Base-by-base conservation (phyloP, 352 stramenopile genomes). In the Phytopythium boreale region DNA sequence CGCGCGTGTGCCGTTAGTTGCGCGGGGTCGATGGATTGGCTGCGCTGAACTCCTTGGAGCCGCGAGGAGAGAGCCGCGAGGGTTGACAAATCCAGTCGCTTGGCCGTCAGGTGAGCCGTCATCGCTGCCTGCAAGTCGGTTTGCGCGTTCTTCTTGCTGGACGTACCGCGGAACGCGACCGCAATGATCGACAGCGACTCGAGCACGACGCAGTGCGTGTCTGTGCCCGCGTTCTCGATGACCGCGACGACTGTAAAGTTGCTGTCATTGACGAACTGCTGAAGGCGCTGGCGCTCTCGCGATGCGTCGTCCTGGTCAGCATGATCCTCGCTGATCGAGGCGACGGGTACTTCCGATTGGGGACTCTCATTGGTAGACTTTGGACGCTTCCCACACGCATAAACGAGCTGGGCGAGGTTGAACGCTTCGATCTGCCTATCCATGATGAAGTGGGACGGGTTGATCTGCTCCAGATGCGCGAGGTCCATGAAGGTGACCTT, bases 341-440 rank as follows among this genome's bases (percentile, higher is more conserved):
- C 20, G 10, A 2, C 7, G 5, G 43, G 43, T 19, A 14, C 9
- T 26, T 41, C 29, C 17, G 26, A 14, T 4, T 15, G 17, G 8
- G 50, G 19, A 49, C 20, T 10, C 19, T 49, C 43, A 6, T 11
- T 26, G 0, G 19, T 49, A 2, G 43, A 24, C 43, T 12, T 9
- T 1, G 50, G 50, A 1, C 55, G 68, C 56, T 72, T 74, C 2
- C 76, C 76, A 12, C 76, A 77, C 14, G 68, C 64, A 51, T 84
- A 82, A 12, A 73, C 73, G 20, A 84, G 67, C 44, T 80, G 73
- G 1, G 73, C 66, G 53, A 80, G 71, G 43, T 84, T 84, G 71
- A 84, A 82, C 14, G 73, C 67, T 37, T 80, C 64, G 17, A 84
- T 64, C 26, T 84, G 76, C 14, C 56, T 61, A 17, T 77, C 63